phyloP scores from a whole-genome alignment of 2,329 filamentous ascomycete species.

The Boeremia lycopersici region DNA sequence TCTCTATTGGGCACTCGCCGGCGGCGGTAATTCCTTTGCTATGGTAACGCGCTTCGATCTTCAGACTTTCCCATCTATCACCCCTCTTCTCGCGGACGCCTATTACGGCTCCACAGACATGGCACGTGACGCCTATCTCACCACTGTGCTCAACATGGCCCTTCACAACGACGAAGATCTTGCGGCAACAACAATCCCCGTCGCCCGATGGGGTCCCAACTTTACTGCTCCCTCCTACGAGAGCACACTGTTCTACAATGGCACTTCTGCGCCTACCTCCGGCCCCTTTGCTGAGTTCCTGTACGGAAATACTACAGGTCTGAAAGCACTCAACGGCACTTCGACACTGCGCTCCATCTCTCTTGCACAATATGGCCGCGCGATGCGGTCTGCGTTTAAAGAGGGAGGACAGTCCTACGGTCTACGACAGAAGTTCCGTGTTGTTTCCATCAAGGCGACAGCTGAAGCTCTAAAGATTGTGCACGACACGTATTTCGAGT shows the following conservation, averaged over 20 bases:
- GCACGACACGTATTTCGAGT: constrained; percentile 24
- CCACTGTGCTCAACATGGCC: constrained; percentile 19
- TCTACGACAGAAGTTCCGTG: constrained; percentile 24
- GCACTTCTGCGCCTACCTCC: constrained; percentile 16
- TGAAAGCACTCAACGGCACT: constrained; percentile 17
- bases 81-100: constrained; percentile 23
- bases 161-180: constrained; percentile 23
- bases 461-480: constrained; percentile 19
- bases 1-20: constrained; percentile 40
- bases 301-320: constrained; percentile 10
- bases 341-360: constrained; percentile 18
- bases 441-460: constrained; percentile 19
- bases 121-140: constrained; percentile 19
- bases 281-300: constrained; percentile 18
- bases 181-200: constrained; percentile 21
- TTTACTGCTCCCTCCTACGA: constrained; percentile 24
- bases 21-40: constrained; percentile 31
- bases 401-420: constrained; percentile 19
- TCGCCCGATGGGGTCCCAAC: constrained; percentile 21
- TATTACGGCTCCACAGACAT: constrained; percentile 14
- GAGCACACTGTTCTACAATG: constrained; percentile 27
- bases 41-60: constrained; percentile 25
- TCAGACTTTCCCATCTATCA: constrained; percentile 15
- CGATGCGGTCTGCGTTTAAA: constrained; percentile 19
- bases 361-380: constrained; percentile 15